Evolutionary conservation across 73 alveolate species (phyloP).

Genomic region (Stentor roeselii): DNA sequence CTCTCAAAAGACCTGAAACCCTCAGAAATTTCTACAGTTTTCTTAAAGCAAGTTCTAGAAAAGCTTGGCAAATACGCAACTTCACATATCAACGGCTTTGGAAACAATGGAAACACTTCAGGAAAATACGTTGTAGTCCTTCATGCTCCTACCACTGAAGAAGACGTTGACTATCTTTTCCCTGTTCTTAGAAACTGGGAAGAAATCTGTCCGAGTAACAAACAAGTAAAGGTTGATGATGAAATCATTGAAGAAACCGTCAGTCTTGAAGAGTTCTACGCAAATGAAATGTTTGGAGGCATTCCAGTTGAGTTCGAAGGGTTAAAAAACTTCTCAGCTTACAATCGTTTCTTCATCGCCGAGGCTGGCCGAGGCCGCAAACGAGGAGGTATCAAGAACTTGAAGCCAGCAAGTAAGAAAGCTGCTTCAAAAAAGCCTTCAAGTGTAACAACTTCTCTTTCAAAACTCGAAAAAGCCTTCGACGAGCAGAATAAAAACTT

Average conservation of each 20-base stretch:
- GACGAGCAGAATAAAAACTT: conserved; percentile 41
- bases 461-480: conserved; percentile 35
- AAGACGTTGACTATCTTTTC: conserved; percentile 49
- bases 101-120: background rate
- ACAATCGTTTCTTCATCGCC: background rate
- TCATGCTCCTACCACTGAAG: conserved; percentile 42
- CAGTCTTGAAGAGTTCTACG: background rate
- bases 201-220: conserved; percentile 32
- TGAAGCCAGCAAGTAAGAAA: background rate
- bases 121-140: conserved; percentile 40
- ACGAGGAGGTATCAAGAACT: conserved; percentile 30
- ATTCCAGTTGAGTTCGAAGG: background rate
- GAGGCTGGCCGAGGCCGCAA: conserved; percentile 25
- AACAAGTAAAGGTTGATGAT: conserved; percentile 27
- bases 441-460: background rate
- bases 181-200: conserved; percentile 63
- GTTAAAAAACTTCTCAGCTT: background rate
- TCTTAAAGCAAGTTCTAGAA: background rate
- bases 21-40: background rate
- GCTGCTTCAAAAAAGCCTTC: background rate
- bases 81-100: background rate
- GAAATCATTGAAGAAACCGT: conserved; percentile 6
- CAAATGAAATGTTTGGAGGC: conserved; percentile 1
- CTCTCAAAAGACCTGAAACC: background rate
- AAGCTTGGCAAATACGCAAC: background rate